Conservation (phyloP, 768 basidiomycete genomes). For the Tulasnella sp. region DNA sequence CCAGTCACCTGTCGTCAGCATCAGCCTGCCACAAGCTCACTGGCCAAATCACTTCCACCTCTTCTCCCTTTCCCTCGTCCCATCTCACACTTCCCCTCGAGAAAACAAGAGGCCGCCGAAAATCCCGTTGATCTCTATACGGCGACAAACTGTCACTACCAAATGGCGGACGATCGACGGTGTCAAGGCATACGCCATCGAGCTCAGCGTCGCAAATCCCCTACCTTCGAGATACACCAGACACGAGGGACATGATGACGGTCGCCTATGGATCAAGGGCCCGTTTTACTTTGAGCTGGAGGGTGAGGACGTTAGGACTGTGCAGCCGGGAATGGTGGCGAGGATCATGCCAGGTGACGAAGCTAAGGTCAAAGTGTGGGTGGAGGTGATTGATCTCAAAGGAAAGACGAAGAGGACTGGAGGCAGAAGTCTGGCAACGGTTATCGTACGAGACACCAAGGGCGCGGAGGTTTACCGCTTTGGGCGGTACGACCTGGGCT, state of each 20-base stretch:
- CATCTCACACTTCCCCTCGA: conserved; percentile 21
- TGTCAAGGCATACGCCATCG: conserved; percentile 38
- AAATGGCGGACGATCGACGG: conserved; percentile 30
- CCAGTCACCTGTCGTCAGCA: conserved; percentile 43
- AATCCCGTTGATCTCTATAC: conserved; percentile 6
- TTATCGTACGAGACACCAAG: conserved; percentile 39
- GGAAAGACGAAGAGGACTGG: conserved; percentile 36
- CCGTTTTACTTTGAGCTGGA: background rate
- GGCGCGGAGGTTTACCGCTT: conserved; percentile 43
- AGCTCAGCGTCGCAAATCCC: conserved; percentile 53
- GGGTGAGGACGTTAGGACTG: conserved; percentile 40
- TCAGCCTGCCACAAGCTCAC: conserved; percentile 44
- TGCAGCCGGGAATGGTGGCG: conserved; percentile 40
- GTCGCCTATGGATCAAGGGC: conserved; percentile 18
- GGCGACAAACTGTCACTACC: conserved; percentile 24
- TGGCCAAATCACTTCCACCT: conserved; percentile 40
- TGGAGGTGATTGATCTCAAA: background rate
- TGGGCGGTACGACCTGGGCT: conserved; percentile 38
- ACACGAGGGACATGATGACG: conserved; percentile 23
- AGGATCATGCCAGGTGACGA: conserved; percentile 55
- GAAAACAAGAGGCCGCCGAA: background rate
- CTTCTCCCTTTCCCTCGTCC: conserved; percentile 32
- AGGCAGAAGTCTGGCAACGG: conserved; percentile 29
- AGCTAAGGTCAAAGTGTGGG: conserved; percentile 46
- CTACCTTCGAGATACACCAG: conserved; percentile 38